Evolutionary conservation across 2,329 filamentous ascomycete species (phyloP), one percentile per base, ranked within the genome.

Genomic region (Dothideomycetes sp.): DNA sequence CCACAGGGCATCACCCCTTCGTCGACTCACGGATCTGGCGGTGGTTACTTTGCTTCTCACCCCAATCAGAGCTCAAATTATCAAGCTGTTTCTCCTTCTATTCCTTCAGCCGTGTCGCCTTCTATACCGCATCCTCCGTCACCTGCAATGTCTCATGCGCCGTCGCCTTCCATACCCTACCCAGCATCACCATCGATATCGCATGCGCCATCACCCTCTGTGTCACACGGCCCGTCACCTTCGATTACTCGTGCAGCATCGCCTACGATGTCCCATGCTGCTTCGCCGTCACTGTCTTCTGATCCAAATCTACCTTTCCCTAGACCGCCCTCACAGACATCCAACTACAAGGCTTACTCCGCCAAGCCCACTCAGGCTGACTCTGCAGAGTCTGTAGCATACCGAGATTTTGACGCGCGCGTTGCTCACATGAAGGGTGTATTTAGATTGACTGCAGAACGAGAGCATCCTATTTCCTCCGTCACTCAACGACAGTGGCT

Each of bases 391-490:
- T 7, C 7, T 27, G 22, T 27, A 12, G 22, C 22, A 7, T 27
- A 27, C 22, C 22, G 22, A 5, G 73, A 79, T 10, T 94, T 94
- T 55, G 73, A 77, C 3, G 57, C 64, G 4, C 79, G 86, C 18
- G 82, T 84, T 3, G 74, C 72, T 15, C 83, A 88, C 54, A 73
- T 91, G 50, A 79, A 76, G 45, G 78, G 81, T 47, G 69, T 91
- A 3, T 93, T 94, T 54, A 71, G 77, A 29, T 61, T 89, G 32
- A 84, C 88, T 42, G 80, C 86, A 0, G 84, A 94, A 57, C 73
- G 79, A 22, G 68, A 80, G 19, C 78, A 75, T 46, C 77, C 84
- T 0, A 56, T 87, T 4, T 69, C 75, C 40, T 69, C 72, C 19
- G 80, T 75, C 37, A 66, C 76, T 0, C 69, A 81, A 1, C 29